Percentiles rank a stretch among this genome's conserved stretches.
phyloP scores from a whole-genome alignment of 148 eudicot genomes.

The Polygonum aviculare region DNA sequence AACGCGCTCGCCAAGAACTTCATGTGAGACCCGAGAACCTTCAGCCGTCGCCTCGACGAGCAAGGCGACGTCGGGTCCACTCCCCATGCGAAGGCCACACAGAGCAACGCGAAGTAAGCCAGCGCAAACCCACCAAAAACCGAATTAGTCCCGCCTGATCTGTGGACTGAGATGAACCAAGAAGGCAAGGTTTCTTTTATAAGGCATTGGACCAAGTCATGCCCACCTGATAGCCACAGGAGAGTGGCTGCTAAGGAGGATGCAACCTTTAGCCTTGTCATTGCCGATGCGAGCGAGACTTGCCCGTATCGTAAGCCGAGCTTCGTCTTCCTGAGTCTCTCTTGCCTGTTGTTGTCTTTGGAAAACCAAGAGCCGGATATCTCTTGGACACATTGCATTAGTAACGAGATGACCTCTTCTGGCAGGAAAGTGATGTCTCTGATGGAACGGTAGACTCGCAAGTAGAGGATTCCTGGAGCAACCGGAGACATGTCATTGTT shows the following conservation, averaged over 20 bases:
- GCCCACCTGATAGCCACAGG: conserved; percentile 65
- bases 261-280: conserved; percentile 64
- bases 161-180: conserved; percentile 69
- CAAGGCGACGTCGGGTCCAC: conserved; percentile 43
- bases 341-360: conserved; percentile 23
- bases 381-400: conserved; percentile 63
- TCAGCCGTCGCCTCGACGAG: conserved; percentile 45
- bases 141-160: conserved; percentile 34
- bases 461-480: conserved; percentile 77
- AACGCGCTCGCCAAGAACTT: conserved; percentile 62
- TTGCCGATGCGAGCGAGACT: conserved; percentile 44
- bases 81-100: conserved; percentile 68
- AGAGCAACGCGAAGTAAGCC: conserved; percentile 58
- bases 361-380: conserved; percentile 28
- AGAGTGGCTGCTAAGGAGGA: conserved; percentile 72
- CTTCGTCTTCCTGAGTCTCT: conserved; percentile 32
- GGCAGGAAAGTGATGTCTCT: conserved; percentile 70
- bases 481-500: conserved; percentile 72
- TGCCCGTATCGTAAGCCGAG: conserved; percentile 32
- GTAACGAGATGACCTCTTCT: conserved; percentile 57
- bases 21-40: conserved; percentile 51
- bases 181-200: conserved; percentile 75
- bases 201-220: conserved; percentile 53
- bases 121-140: conserved; percentile 57
- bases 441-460: conserved; percentile 57